Percentiles rank a stretch among this genome's conserved stretches.
phyloP scores from a whole-genome alignment of 148 eudicot species.

The Selenicereus undatus region DNA sequence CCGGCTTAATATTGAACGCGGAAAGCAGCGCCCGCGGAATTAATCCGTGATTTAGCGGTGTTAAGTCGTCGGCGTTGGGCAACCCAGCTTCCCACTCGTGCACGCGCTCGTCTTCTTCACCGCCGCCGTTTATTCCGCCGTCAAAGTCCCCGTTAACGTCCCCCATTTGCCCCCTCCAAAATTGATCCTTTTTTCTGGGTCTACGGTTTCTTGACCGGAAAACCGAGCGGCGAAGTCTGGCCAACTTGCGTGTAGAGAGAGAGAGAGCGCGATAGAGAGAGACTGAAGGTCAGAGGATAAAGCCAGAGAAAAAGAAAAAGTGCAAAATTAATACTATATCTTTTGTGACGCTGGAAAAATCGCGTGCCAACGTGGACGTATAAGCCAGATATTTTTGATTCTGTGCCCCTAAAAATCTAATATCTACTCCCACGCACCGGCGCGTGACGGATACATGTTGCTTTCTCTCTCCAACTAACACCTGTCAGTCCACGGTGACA shows the following conservation, averaged over 20 bases:
- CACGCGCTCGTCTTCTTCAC: slow-evolving; percentile 9
- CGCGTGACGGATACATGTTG: neutral
- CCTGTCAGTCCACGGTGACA: neutral
- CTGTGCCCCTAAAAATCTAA: neutral
- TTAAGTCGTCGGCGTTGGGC: slow-evolving; percentile 27
- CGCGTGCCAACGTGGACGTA: slow-evolving; percentile 22
- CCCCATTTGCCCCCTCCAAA: slow-evolving; percentile 1
- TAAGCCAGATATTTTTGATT: slow-evolving; percentile 25
- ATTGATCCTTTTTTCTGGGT: neutral
- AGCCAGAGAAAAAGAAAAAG: slow-evolving; percentile 14
- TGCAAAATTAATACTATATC: slow-evolving; percentile 6
- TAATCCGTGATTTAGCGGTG: slow-evolving; percentile 29
- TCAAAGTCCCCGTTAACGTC: slow-evolving; percentile 19
- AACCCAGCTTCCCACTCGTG: slow-evolving; percentile 32
- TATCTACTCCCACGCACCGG: neutral
- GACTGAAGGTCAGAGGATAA: neutral
- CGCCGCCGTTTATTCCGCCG: slow-evolving; percentile 4
- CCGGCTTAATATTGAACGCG: slow-evolving; percentile 29
- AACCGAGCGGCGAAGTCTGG: neutral
- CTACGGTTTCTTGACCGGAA: neutral
- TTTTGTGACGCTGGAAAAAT: neutral
- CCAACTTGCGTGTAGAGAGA: neutral
- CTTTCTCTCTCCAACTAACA: neutral
- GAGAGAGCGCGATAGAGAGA: neutral
- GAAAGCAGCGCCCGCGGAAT: slow-evolving; percentile 15